Percentiles rank a stretch among this genome's conserved stretches.
Conservation (phyloP, 768 basidiomycete genomes). For the Thelephora ganbajun region DNA sequence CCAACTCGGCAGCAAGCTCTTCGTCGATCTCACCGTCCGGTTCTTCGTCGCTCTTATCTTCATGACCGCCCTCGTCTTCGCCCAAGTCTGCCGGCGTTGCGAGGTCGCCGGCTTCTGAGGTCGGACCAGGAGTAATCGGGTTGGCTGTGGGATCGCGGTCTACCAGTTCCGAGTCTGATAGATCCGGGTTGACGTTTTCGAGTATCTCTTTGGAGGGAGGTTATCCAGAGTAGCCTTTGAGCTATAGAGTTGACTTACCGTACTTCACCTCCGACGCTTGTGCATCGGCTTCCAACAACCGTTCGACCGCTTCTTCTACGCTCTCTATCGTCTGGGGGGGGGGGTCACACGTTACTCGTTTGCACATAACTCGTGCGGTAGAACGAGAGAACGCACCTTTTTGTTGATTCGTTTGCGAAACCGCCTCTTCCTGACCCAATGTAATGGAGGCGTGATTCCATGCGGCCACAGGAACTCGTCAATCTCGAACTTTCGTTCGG, state of each 20-base stretch:
- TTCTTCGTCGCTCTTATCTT: constrained; percentile 45
- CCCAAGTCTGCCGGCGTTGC: constrained; percentile 45
- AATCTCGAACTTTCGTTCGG: constrained; percentile 63
- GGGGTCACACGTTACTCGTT: neutral
- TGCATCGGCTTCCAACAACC: constrained; percentile 69
- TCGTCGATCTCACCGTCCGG: constrained; percentile 76
- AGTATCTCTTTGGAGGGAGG: constrained; percentile 45
- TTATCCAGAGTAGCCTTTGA: neutral
- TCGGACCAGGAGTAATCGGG: constrained; percentile 58
- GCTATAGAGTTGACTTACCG: constrained; percentile 26
- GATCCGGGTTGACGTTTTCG: constrained; percentile 82
- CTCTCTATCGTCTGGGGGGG: constrained; percentile 75
- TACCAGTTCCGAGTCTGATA: constrained; percentile 81
- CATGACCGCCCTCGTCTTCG: constrained; percentile 45
- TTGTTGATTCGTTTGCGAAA: constrained; percentile 85
- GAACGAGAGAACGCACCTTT: constrained; percentile 33
- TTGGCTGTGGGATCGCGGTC: constrained; percentile 49
- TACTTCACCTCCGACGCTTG: constrained; percentile 65
- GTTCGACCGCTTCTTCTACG: constrained; percentile 86
- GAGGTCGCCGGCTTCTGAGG: constrained; percentile 52
- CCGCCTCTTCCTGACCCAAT: constrained; percentile 79
- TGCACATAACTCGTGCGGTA: neutral
- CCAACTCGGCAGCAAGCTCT: constrained; percentile 78
- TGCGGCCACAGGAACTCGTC: constrained; percentile 98
- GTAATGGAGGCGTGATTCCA: constrained; percentile 86